Evolutionary conservation across 768 basidiomycete genomes (phyloP).

Genomic region (Boletus coccyginus): DNA sequence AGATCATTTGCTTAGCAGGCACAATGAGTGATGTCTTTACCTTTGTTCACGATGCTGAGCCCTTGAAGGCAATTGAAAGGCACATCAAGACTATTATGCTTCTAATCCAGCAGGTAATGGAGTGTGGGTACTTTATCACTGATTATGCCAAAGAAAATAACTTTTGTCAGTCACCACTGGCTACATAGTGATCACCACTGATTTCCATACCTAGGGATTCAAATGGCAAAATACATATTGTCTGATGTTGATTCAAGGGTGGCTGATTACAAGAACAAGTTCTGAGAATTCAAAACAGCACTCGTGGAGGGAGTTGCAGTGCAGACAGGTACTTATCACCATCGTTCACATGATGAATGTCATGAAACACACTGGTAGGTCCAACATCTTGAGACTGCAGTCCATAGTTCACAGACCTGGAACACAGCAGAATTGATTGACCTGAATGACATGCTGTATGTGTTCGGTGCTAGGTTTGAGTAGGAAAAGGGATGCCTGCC

Average conservation of each 20-base stretch:
- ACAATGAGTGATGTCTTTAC: not conserved
- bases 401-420: not conserved
- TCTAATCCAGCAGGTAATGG: not conserved
- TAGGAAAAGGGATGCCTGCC: constrained; percentile 2
- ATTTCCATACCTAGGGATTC: not conserved
- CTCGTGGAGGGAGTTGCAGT: not conserved
- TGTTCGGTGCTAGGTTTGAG: constrained; percentile 6
- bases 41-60: not conserved
- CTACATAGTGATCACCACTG: not conserved
- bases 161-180: not conserved
- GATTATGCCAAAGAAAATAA: not conserved
- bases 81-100: not conserved
- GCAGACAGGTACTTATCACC: not conserved
- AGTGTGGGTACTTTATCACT: constrained; percentile 1
- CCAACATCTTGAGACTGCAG: not conserved
- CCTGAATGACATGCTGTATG: constrained; percentile 8
- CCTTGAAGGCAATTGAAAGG: not conserved
- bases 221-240: not conserved
- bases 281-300: not conserved
- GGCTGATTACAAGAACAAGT: not conserved
- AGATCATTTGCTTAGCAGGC: not conserved
- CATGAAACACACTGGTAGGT: not conserved
- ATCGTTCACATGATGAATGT: not conserved
- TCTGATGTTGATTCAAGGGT: not conserved
- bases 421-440: not conserved